These are phyloP conservation scores for Senecio squalidus DNA, from an alignment of 140 eudicot genomes.

Conservation along the genomic window DNA sequence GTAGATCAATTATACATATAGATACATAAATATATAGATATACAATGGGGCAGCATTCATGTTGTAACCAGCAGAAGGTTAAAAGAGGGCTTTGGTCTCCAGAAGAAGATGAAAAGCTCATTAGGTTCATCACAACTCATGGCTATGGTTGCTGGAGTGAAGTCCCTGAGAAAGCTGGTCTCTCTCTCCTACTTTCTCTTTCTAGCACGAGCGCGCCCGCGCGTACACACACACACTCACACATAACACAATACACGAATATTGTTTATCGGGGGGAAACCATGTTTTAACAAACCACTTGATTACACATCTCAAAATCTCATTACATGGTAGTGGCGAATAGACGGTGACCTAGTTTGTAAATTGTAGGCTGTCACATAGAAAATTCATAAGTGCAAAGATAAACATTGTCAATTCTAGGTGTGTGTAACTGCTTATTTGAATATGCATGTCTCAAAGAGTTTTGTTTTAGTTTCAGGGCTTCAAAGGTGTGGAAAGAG, in stretches of 20 bases:
- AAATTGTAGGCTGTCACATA: too few relatives aligned
- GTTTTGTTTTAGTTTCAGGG: slow-evolving; percentile 42
- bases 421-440: background rate
- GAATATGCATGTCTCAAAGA: slow-evolving; percentile 27
- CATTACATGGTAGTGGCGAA: slow-evolving; percentile 6
- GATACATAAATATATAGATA: background rate
- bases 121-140: slow-evolving; percentile 76
- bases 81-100: slow-evolving; percentile 99
- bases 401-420: too few relatives aligned
- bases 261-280: too few relatives aligned
- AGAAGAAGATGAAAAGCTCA: slow-evolving; percentile 91
- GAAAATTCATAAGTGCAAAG: too few relatives aligned
- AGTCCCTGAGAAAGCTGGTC: slow-evolving; percentile 99
- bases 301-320: slow-evolving; percentile 3
- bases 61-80: slow-evolving; percentile 98
- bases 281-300: too few relatives aligned
- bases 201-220: background rate
- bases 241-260: too few relatives aligned
- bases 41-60: slow-evolving; percentile 88
- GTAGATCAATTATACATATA: background rate
- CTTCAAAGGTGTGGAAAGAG: slow-evolving; percentile 95
- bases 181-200: slow-evolving; percentile 15
- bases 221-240: background rate
- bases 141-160: slow-evolving; percentile 99
- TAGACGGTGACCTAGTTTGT: background rate